Percentiles rank a stretch among this genome's conserved stretches.
These are phyloP conservation scores for Paraconiothyrium brasiliense DNA, from an alignment of 2,329 filamentous ascomycete genomes.

Conservation along the genomic window DNA sequence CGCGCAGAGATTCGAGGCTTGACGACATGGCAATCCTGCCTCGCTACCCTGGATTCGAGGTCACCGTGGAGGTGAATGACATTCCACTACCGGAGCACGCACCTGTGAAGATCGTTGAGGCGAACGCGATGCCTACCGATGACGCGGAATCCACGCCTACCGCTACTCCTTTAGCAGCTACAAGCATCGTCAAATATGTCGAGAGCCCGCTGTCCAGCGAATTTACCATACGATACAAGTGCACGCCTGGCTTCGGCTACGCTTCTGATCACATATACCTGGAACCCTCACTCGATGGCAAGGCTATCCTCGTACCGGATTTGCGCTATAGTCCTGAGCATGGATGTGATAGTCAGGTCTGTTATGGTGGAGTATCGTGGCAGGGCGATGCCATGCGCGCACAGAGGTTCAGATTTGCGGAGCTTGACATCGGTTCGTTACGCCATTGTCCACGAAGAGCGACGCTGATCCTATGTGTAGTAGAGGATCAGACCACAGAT, in stretches of 20 bases:
- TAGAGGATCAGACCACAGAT: not conserved
- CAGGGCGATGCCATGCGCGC: not conserved
- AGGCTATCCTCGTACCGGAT: not conserved
- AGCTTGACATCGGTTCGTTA: not conserved
- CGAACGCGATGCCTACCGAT: no score
- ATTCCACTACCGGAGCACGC: constrained; percentile 1
- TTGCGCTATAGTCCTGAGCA: not conserved
- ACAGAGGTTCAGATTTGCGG: constrained; percentile 3
- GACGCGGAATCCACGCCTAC: not conserved
- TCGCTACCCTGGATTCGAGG: not conserved
- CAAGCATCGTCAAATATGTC: constrained; percentile 35
- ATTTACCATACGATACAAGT: constrained; percentile 25
- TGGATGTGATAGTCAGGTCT: constrained; percentile 3
- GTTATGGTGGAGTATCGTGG: not conserved
- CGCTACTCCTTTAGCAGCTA: not conserved
- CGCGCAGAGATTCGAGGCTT: not conserved
- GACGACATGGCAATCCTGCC: constrained; percentile 4
- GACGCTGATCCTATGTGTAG: not conserved
- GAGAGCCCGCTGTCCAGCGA: constrained; percentile 29
- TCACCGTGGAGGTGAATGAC: constrained; percentile 4
- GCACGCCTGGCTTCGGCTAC: not conserved
- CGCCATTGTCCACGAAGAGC: not conserved
- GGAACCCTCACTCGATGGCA: constrained; percentile 3
- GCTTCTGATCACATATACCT: not conserved
- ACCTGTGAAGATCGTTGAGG: not conserved